phyloP scores from a whole-genome alignment of 1,284 basidiomycete genomes.

The Leccinum fallax region DNA sequence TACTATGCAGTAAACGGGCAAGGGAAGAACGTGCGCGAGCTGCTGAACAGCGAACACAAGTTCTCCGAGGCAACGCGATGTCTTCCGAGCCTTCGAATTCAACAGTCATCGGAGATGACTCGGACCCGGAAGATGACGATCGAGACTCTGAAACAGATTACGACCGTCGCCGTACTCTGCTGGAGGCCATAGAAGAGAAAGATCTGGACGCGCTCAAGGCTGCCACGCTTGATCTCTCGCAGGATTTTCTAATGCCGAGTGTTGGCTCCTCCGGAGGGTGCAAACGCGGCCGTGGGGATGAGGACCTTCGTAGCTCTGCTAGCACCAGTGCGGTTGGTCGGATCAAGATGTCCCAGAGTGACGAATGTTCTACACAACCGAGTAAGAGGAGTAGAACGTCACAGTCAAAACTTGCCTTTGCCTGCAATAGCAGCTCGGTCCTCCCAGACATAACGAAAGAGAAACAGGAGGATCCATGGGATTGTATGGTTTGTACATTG shows the following conservation, averaged over 20 bases:
- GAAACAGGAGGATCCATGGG: slow-evolving; percentile 16
- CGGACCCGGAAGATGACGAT: slow-evolving; percentile 19
- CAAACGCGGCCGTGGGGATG: neutral
- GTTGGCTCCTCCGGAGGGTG: slow-evolving; percentile 2
- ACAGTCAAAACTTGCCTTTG: slow-evolving; percentile 10
- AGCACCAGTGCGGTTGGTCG: neutral
- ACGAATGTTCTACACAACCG: slow-evolving; percentile 6
- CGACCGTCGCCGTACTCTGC: slow-evolving; percentile 20
- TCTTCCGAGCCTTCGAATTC: slow-evolving; percentile 6
- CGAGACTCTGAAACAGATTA: slow-evolving; percentile 24
- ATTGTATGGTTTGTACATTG: slow-evolving; percentile 31
- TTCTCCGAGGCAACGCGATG: slow-evolving; percentile 37
- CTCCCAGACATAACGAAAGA: neutral
- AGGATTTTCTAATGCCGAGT: slow-evolving; percentile 24
- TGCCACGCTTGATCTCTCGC: slow-evolving; percentile 14
- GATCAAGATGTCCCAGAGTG: neutral
- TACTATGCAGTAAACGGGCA: slow-evolving; percentile 62
- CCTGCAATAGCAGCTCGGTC: neutral
- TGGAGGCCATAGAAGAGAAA: slow-evolving; percentile 27
- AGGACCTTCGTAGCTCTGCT: neutral
- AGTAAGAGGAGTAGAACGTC: slow-evolving; percentile 25
- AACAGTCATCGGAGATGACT: neutral
- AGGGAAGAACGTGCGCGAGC: slow-evolving; percentile 73
- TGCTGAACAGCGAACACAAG: slow-evolving; percentile 59
- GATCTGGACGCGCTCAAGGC: slow-evolving; percentile 30